Evolutionary conservation across 2,329 filamentous ascomycete species (phyloP).

Genomic region (Fusarium sp.): DNA sequence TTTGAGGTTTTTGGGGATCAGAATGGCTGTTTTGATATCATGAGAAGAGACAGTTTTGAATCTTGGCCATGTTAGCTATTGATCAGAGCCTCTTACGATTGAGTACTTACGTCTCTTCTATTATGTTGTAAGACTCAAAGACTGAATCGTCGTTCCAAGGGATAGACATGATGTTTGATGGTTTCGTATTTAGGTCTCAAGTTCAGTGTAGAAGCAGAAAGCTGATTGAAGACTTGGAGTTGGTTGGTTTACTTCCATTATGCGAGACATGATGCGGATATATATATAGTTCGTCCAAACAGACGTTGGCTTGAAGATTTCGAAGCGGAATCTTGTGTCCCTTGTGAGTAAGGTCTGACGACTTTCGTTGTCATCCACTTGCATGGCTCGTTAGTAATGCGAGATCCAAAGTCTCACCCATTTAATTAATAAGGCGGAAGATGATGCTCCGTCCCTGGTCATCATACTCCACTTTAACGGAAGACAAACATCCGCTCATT

Average conservation of each 20-base stretch:
- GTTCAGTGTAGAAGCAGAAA: background rate
- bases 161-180: conserved; percentile 3
- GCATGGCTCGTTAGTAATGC: background rate
- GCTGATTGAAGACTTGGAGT: background rate
- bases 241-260: too few species aligned
- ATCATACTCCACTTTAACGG: background rate
- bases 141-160: conserved; percentile 31
- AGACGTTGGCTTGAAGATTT: too few species aligned
- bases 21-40: conserved; percentile 33
- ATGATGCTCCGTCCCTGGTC: background rate
- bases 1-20: conserved; percentile 40
- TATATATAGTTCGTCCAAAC: background rate
- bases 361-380: background rate
- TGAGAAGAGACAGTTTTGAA: conserved; percentile 34
- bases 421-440: conserved; percentile 8
- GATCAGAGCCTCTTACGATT: accelerated
- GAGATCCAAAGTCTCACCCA: background rate
- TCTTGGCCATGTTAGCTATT: background rate
- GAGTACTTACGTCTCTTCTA: conserved; percentile 27
- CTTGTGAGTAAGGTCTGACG: background rate
- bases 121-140: conserved; percentile 29
- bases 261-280: background rate
- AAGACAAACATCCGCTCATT: background rate
- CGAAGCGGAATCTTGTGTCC: background rate
- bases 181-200: too few species aligned